Conservation (phyloP, 2,329 filamentous ascomycete genomes). For the Fusarium pseudocircinatum region DNA sequence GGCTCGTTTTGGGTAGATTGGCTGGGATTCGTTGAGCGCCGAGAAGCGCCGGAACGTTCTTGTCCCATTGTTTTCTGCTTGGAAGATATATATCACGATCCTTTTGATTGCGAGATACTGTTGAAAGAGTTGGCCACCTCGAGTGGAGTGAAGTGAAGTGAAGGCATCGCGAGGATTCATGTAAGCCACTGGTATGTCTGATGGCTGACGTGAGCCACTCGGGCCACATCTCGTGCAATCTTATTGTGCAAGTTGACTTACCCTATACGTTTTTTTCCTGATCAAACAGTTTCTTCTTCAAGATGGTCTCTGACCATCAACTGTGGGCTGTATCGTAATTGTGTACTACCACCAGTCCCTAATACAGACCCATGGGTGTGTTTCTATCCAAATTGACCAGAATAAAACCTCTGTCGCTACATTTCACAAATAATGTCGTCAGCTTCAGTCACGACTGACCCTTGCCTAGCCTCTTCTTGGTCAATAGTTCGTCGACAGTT, state of each 20-base stretch:
- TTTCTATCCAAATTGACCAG: neutral
- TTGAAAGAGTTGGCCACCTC: neutral
- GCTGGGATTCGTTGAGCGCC: neutral
- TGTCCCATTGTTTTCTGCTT: slow-evolving; percentile 20
- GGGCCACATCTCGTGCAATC: slow-evolving; percentile 2
- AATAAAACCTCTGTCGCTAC: neutral
- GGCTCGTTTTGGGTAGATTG: neutral
- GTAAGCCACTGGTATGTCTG: slow-evolving; percentile 21
- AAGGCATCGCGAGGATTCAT: slow-evolving; percentile 12
- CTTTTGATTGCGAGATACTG: neutral
- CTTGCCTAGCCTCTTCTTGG: neutral
- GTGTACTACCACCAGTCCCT: neutral
- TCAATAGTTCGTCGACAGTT: neutral
- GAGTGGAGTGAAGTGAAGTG: neutral
- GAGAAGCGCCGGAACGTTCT: neutral
- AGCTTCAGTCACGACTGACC: neutral
- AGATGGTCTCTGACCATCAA: neutral
- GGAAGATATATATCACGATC: neutral
- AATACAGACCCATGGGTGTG: neutral
- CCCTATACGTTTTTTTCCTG: neutral
- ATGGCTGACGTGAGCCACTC: slow-evolving; percentile 43
- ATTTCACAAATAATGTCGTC: slow-evolving; percentile 15
- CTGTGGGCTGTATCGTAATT: neutral
- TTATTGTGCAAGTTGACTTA: neutral
- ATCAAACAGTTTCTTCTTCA: neutral